Base-by-base conservation (phyloP, 2,329 filamentous ascomycete species). In the Trichoderma sp. region DNA sequence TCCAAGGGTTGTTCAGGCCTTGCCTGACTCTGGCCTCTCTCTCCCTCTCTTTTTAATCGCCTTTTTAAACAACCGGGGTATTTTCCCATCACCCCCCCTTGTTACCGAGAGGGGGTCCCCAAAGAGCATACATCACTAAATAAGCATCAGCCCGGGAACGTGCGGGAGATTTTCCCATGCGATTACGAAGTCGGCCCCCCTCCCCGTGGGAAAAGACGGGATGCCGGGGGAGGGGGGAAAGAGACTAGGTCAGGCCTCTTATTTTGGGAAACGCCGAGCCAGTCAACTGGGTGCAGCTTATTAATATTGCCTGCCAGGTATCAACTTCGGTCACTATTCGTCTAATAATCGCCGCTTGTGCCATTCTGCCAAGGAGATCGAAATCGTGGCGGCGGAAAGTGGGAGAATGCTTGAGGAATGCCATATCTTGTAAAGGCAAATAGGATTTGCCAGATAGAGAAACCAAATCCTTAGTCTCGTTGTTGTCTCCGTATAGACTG, bases 131-230 rank as follows among this genome's bases (percentile, higher is more conserved):
- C 43, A 24, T 43, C 65, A 68, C 34, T 43, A 32, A 60, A 68
- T 47, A 68, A 68, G 65, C 65, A 68, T 58, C 65, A 68, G 34
- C 53, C 51, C 34, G n/a, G 34, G 34, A 47, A 15, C 9, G 34
- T 34, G 65, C 53, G 65, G 65, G 36, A 60, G 56, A 69, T 51
- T 58, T 68, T 34, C 51, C 18, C 26, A 24, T 18, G 24, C 51
- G 53, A 43, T 43, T 67, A 58, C 64, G 32, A 39, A 32, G 63
- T 3, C 39, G 39, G 39, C 39, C 39, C 47, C 14, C 39, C n/a
- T 26, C 57, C 32, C 32, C 60, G 15, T 57, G 15, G 64, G 36
- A 47, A 14, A 14, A 57, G 51, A 67, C 64, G 53, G 51, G 30
- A 67, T 34, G 51, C 39, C 12, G 9, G 34, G 36, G 36, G 36